Percentiles rank a stretch among this genome's conserved stretches.
Evolutionary conservation across 2,329 filamentous ascomycete species (phyloP).

Genomic region (Cercospora zeina): DNA sequence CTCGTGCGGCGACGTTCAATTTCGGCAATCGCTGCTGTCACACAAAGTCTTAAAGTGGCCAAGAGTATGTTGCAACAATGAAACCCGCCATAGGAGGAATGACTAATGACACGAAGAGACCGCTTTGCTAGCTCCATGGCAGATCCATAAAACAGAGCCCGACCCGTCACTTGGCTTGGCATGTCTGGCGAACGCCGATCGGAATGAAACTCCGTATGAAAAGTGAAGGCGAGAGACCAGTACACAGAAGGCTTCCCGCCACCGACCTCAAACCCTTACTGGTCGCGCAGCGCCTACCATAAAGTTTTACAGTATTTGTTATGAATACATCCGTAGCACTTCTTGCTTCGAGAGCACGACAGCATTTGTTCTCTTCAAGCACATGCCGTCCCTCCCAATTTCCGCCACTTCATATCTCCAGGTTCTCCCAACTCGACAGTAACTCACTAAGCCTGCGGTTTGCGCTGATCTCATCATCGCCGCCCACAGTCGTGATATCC

Average conservation of each 20-base stretch:
- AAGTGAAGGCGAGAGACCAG: not conserved
- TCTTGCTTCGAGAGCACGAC: not conserved
- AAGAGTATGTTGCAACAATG: too few species aligned
- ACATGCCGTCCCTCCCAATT: not conserved
- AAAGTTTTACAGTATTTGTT: too few species aligned
- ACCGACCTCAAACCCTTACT: too few species aligned
- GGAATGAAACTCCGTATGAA: not conserved
- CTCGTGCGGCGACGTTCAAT: too few species aligned
- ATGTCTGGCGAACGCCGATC: not conserved
- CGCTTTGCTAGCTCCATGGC: not conserved
- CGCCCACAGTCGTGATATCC: conserved; percentile 19
- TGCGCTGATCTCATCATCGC: not conserved
- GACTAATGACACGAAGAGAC: not conserved
- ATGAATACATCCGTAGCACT: not conserved
- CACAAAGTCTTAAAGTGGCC: too few species aligned
- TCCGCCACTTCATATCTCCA: conserved; percentile 7
- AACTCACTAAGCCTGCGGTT: conserved; percentile 19
- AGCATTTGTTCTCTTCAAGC: not conserved
- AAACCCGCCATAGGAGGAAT: not conserved
- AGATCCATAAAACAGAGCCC: not conserved
- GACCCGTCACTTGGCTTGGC: conserved; percentile 5
- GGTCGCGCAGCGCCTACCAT: too few species aligned
- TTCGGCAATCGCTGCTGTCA: too few species aligned
- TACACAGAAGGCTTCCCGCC: too few species aligned
- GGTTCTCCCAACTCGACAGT: conserved; percentile 18